Conservation (phyloP, 1,284 basidiomycete genomes). For the Ustilago xerochloae region DNA sequence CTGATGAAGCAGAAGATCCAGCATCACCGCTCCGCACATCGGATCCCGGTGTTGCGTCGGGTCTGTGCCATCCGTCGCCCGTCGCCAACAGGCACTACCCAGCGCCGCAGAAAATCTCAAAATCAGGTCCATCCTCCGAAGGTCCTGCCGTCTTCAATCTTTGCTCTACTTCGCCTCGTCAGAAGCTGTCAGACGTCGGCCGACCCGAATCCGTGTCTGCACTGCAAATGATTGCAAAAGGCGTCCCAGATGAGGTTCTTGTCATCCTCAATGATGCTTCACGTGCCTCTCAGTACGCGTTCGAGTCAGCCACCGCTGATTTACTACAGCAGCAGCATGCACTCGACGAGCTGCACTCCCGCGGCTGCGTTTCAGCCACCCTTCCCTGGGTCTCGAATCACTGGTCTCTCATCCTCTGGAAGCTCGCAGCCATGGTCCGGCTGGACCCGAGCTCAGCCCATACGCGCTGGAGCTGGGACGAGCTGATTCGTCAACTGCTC, state of each 20-base stretch:
- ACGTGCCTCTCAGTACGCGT: conserved; percentile 47
- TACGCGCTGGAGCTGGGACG: conserved; percentile 51
- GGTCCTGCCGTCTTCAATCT: conserved; percentile 30
- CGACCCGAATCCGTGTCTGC: conserved; percentile 35
- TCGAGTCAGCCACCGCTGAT: conserved; percentile 32
- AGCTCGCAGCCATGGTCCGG: conserved; percentile 83
- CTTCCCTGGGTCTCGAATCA: conserved; percentile 89
- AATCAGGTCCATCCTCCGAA: not conserved
- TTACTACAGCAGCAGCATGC: conserved; percentile 41
- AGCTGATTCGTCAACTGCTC: conserved; percentile 80
- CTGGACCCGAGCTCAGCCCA: conserved; percentile 71
- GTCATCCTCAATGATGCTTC: conserved; percentile 49
- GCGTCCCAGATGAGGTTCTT: conserved; percentile 53
- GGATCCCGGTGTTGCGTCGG: conserved; percentile 1
- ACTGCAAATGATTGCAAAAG: conserved; percentile 43
- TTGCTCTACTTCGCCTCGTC: not conserved
- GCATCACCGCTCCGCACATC: conserved; percentile 20
- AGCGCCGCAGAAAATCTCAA: not conserved
- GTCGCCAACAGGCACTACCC: conserved; percentile 13
- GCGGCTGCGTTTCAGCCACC: conserved; percentile 72
- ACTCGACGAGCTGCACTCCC: conserved; percentile 32
- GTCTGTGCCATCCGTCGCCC: not conserved
- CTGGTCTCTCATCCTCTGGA: conserved; percentile 92
- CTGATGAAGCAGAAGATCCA: conserved; percentile 13
- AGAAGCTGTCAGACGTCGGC: conserved; percentile 29